These are phyloP conservation scores for Boechera retrofracta DNA, from an alignment of 345 rosid species.

Conservation along the genomic window DNA sequence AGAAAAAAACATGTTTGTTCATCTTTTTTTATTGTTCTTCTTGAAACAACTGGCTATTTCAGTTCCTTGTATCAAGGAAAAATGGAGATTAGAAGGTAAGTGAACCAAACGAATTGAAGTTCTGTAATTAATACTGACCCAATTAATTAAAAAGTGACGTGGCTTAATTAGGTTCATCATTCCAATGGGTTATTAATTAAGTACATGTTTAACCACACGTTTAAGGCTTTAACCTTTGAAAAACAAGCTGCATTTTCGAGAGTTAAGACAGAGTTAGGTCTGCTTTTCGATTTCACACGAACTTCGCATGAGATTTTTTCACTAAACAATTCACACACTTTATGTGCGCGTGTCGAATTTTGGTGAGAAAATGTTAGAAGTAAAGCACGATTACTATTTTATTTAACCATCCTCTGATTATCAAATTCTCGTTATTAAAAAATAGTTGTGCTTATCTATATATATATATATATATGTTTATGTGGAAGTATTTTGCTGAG, in stretches of 20 bases:
- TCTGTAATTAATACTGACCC: conserved; percentile 20
- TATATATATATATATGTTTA: not conserved
- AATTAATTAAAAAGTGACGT: not conserved
- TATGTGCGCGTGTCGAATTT: not conserved
- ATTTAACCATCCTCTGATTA: not conserved
- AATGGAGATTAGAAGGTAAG: not conserved
- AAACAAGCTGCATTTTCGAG: conserved; percentile 9
- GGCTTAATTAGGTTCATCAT: conserved; percentile 34
- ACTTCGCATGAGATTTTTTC: conserved; percentile 12
- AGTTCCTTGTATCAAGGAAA: not conserved
- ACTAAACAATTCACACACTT: conserved; percentile 33
- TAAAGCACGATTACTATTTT: conserved; percentile 5
- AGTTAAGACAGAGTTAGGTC: conserved; percentile 37
- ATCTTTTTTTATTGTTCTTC: not conserved
- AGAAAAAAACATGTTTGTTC: not conserved
- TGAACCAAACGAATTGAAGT: conserved; percentile 21
- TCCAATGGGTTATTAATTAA: conserved; percentile 15
- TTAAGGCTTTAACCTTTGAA: conserved; percentile 7
- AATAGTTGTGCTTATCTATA: not conserved
- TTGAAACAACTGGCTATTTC: conserved; percentile 8
- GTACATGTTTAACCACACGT: conserved; percentile 15
- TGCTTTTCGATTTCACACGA: conserved; percentile 26
- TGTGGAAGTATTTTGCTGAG: not conserved
- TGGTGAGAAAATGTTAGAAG: conserved; percentile 30
- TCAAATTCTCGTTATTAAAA: not conserved